Evolutionary conservation across 225 moss, liverwort and hornwort species (phyloP).

Genomic region (Physcomitrium patens): DNA sequence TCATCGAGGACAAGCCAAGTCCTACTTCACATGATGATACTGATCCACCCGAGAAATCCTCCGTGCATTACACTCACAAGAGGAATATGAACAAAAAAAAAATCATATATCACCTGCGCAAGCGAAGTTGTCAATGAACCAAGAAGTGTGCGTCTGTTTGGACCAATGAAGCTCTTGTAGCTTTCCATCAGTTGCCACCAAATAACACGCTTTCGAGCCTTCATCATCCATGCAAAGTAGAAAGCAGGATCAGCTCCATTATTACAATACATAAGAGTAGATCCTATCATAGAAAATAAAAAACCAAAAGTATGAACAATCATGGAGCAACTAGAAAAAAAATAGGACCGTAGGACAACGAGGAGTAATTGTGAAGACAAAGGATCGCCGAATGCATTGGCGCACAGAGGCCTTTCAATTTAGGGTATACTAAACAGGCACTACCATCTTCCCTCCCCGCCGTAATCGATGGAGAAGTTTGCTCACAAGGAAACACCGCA

Average conservation of each 20-base stretch:
- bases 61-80: neutral
- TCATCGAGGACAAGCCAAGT: neutral
- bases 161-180: slow-evolving; percentile 79
- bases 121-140: slow-evolving; percentile 71
- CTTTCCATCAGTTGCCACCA: slow-evolving; percentile 59
- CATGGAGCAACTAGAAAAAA: neutral
- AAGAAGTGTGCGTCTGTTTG: slow-evolving; percentile 70
- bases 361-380: neutral
- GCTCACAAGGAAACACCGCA: neutral
- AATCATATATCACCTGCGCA: slow-evolving; percentile 52
- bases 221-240: slow-evolving; percentile 9
- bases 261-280: neutral
- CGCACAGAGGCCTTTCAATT: neutral
- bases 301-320: neutral
- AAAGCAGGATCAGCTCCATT: slow-evolving; percentile 18
- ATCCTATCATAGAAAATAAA: neutral
- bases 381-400: neutral
- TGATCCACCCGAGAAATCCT: neutral
- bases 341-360: neutral
- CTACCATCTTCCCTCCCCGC: neutral
- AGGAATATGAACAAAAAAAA: neutral
- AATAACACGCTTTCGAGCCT: slow-evolving; percentile 57
- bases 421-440: slow-evolving; percentile 2
- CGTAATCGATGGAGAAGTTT: too few species aligned
- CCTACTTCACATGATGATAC: neutral